phyloP scores from a whole-genome alignment of 2,329 filamentous ascomycete species.

The Ophiosphaerella narmari region DNA sequence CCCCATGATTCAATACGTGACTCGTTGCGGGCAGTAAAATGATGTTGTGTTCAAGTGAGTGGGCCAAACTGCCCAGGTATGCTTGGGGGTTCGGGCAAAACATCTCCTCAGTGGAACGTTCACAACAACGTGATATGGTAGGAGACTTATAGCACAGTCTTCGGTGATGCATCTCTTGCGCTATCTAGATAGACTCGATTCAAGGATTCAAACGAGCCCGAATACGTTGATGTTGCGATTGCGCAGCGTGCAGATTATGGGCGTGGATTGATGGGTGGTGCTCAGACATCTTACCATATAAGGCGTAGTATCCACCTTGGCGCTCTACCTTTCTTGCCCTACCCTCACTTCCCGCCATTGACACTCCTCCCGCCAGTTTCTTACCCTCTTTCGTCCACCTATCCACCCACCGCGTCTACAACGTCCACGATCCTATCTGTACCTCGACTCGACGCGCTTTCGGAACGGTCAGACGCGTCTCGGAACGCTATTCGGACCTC shows the following conservation, averaged over 20 bases:
- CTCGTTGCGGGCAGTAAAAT: constrained; percentile 14
- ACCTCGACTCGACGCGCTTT: constrained; percentile 47
- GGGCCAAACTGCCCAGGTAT: constrained; percentile 35
- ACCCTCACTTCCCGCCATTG: constrained; percentile 38
- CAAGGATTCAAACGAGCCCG: constrained; percentile 68
- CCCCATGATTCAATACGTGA: background rate
- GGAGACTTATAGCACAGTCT: constrained; percentile 6
- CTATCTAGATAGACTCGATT: constrained; percentile 13
- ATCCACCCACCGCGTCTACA: constrained; percentile 30
- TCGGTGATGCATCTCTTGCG: constrained; percentile 13
- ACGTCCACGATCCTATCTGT: constrained; percentile 34
- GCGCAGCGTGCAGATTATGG: constrained; percentile 33
- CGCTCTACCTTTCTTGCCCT: constrained; percentile 31
- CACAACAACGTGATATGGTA: constrained; percentile 11
- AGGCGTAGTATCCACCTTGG: constrained; percentile 27
- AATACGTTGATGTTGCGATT: constrained; percentile 57
- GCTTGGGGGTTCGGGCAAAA: constrained; percentile 35
- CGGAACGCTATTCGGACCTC: constrained; percentile 38
- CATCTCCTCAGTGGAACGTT: constrained; percentile 16
- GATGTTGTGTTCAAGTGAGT: constrained; percentile 29
- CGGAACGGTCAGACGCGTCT: constrained; percentile 48
- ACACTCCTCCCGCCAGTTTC: constrained; percentile 42
- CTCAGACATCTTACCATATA: constrained; percentile 32
- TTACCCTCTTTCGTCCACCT: constrained; percentile 35
- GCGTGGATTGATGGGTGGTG: constrained; percentile 32